A percentile compares a stretch with the other conserved stretches of the same genome.
These are phyloP conservation scores for Cystofilobasidium ferigula DNA, from an alignment of 768 basidiomycete genomes.

Conservation along the genomic window DNA sequence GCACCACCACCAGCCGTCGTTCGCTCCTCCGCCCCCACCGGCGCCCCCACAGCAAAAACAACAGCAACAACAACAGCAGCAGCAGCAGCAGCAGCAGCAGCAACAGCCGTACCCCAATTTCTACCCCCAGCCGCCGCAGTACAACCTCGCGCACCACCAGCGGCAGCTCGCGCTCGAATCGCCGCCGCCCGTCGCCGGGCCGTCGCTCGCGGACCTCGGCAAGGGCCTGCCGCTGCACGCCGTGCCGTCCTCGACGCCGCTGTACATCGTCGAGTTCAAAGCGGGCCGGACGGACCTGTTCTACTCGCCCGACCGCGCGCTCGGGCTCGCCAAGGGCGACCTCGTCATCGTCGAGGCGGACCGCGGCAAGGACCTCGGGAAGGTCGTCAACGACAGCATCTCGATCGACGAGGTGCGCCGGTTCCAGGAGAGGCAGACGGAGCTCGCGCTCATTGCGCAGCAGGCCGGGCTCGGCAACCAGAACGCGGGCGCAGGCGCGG, in stretches of 20 bases:
- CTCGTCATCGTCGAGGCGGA: conserved; percentile 95
- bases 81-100: conserved; percentile 7
- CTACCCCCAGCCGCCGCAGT: conserved; percentile 12
- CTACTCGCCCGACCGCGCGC: conserved; percentile 62
- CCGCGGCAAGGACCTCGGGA: conserved; percentile 79
- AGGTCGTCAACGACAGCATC: conserved; percentile 76
- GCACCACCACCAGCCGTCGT: neutral
- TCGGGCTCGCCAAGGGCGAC: conserved; percentile 68
- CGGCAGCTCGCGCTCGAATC: conserved; percentile 7
- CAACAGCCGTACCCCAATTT: conserved; percentile 3
- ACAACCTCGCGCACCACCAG: conserved; percentile 18
- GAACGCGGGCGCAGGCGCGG: conserved; percentile 45
- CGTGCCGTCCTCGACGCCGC: conserved; percentile 72
- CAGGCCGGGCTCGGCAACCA: conserved; percentile 44
- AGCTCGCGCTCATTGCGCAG: conserved; percentile 39
- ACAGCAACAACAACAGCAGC: neutral
- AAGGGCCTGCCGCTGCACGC: conserved; percentile 76
- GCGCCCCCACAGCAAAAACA: neutral
- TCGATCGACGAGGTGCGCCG: conserved; percentile 80
- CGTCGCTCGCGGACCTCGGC: conserved; percentile 53
- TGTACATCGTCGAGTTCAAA: conserved; percentile 96
- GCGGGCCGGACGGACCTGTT: conserved; percentile 90
- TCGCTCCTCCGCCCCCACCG: neutral
- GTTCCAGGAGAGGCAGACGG: conserved; percentile 71
- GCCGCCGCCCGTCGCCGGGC: neutral